Base-by-base conservation (phyloP, 176 grass and related monocot genomes). In the Puccinellia tenuiflora region DNA sequence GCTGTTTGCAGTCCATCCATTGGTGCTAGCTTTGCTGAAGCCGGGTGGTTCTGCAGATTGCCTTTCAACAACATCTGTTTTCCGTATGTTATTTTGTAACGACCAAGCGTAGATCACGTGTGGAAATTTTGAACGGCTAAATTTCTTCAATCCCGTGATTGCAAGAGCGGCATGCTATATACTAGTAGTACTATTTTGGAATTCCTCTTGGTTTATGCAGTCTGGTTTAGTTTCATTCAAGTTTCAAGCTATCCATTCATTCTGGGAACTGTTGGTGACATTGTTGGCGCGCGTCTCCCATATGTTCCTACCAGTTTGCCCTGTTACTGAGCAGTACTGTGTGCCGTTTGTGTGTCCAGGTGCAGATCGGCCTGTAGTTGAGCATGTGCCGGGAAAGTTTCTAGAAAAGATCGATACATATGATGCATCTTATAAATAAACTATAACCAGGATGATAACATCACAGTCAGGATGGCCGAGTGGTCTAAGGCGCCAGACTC, bases 401-500 rank as follows among this genome's bases (percentile, higher is more conserved):
- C 17, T 18, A 6, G 20, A 51, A 5, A 4, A 48, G 14, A 40
- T 40, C 39, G 39, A 34, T 34, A 34, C 4, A 4, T 34, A 45
- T 45, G 10, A n/a, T n/a, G n/a, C 3, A 0, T 46, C 9, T 14
- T 14, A 14, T 10, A 12, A 12, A 25, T 56, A 56, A 1, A 0
- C 2, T 56, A 0, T 13, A 8, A 0, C 1, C 14, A 7, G 0
- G 0, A 5, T 0, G 1, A 0, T 63, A 3, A 31, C 14, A 31
- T 0, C 6, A 63, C 18, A 5, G 95, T 98, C 95, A 98, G 95
- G 90, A 95, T 95, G 95, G 95, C 95, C 88, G 95, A 98, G 88
- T 93, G 95, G 95, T 95, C 95, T 95, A 95, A 98, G 87, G 92
- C 95, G 95, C 92, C 92, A 98, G 90, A 98, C 92, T 98, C 96